Evolutionary conservation across 139 green algal genomes (phyloP), one percentile per base, ranked within the genome.

Genomic region (Limnomonas spitsbergensis): DNA sequence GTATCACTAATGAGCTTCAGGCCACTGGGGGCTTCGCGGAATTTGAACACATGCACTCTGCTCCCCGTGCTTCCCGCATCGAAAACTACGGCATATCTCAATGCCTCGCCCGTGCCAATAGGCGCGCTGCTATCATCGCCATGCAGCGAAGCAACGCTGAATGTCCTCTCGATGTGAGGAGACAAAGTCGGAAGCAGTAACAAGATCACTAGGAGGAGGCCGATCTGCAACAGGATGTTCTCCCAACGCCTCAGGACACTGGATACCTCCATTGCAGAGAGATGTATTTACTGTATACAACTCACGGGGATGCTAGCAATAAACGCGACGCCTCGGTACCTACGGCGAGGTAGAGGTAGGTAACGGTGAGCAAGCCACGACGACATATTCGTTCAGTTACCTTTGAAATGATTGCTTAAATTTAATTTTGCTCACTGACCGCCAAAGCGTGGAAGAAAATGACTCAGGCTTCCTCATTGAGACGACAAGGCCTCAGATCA

Each of bases 11-110:
- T 72, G 20, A 98, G 88, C 42, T 90, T 84, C 36, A 96, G 84
- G 24, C 80, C 31, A 2, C 82, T 86, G 1, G 40, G 54, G n/a
- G 26, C 4, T 52, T 61, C 56, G 29, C 35, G 7, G 79, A 99
- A 99, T 31, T 90, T 92, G 88, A 96, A 98, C 3, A 98, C 88
- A 81, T 99, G 96, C 38, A 99, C 87, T 14, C 96, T 86, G 84
- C 90, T 97, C 68, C 95, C 95, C 2, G 96, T 99, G 84, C 88
- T 95, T 35, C 96, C 96, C 20, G 96, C 96, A 61, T 99, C 96
- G 52, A 99, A 93, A 1, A 99, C 92, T 0, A 99, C 86, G 9
- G 93, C 92, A 70, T 93, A 98, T 40, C 68, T 74, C 42, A 39
- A 2, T 36, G 27, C 39, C 38, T 42, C 3, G 3, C 39, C 3